Conservation (phyloP, 2,329 filamentous ascomycete genomes). For the Colletotrichum horii region DNA sequence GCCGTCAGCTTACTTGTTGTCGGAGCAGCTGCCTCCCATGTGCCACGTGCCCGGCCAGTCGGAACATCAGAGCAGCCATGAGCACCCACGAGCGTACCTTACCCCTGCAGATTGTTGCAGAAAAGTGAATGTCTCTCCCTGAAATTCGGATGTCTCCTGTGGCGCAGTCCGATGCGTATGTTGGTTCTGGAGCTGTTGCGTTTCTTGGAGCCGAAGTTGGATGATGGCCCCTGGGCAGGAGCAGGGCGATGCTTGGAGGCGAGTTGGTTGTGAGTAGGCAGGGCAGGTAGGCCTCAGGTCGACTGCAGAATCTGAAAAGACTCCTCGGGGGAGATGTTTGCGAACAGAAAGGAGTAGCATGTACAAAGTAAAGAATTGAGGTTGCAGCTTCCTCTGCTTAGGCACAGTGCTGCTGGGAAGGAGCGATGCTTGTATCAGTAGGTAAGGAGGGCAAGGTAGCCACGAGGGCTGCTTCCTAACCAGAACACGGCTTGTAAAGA, state of each 20-base stretch:
- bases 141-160: background rate
- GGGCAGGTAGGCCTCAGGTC: background rate
- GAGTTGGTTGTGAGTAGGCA: background rate
- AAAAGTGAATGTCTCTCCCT: background rate
- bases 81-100: background rate
- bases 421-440: background rate
- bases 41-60: background rate
- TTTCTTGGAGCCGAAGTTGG: background rate
- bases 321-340: background rate
- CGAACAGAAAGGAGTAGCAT: background rate
- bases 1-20: background rate
- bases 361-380: background rate
- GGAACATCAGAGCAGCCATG: background rate
- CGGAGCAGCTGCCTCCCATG: background rate
- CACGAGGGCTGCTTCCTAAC: background rate
- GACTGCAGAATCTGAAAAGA: background rate
- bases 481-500: background rate
- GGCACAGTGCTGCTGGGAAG: background rate
- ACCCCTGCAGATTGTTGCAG: background rate
- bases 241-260: background rate
- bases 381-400: background rate
- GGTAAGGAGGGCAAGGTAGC: no score
- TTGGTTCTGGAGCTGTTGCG: background rate
- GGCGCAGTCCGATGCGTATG: background rate
- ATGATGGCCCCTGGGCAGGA: fast-evolving